Percentiles rank a stretch among this genome's conserved stretches.
Conservation (phyloP, 805 yeast genomes). For the Ogataea pignaliae region DNA sequence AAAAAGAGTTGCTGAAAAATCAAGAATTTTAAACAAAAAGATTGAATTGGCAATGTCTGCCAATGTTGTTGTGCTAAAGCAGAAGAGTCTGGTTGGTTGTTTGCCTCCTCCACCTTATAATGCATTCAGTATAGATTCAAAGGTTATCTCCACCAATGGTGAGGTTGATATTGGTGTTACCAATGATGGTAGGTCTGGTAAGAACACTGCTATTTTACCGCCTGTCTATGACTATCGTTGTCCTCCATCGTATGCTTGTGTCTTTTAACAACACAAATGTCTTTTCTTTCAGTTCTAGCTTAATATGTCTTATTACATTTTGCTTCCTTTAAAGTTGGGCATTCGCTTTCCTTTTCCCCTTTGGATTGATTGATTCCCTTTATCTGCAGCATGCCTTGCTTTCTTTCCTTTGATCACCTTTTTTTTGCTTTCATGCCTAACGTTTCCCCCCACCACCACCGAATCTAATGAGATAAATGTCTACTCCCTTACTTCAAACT, state of each 20-base stretch:
- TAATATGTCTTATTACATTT: neutral
- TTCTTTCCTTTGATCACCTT: too few relatives aligned
- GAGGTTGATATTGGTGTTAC: neutral
- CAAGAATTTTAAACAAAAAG: slow-evolving; percentile 4
- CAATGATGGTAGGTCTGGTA: neutral
- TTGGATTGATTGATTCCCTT: too few relatives aligned
- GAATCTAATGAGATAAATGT: too few relatives aligned
- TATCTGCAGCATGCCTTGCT: too few relatives aligned
- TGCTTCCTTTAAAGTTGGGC: too few relatives aligned
- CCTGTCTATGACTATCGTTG: neutral
- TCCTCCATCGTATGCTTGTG: neutral
- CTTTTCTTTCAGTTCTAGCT: neutral
- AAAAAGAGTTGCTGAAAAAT: slow-evolving; percentile 14
- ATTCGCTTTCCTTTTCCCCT: too few relatives aligned
- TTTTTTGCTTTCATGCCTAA: too few relatives aligned
- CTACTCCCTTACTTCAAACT: too few relatives aligned
- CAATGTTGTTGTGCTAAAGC: slow-evolving; percentile 14
- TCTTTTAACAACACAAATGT: too few relatives aligned
- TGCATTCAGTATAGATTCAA: neutral
- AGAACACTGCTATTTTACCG: neutral
- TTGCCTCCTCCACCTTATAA: slow-evolving; percentile 18
- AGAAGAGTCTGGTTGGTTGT: slow-evolving; percentile 19
- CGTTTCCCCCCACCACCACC: too few relatives aligned
- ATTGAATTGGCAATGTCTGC: slow-evolving; percentile 23
- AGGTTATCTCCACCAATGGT: neutral